Conservation (phyloP, 768 basidiomycete species). For the Trametes sanguinea region DNA sequence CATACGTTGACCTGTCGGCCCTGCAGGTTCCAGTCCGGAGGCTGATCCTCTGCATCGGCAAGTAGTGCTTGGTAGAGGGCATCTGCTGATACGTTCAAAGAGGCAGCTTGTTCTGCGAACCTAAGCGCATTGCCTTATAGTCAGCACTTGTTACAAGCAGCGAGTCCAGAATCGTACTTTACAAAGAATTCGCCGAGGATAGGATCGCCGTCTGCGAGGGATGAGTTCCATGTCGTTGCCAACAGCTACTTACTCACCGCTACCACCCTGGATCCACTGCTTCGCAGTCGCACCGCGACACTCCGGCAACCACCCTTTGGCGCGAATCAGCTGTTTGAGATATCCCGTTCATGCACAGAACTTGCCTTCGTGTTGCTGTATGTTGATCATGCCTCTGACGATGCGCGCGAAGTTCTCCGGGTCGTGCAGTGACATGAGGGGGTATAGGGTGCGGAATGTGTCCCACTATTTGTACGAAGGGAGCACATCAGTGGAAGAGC, state of each 20-base stretch:
- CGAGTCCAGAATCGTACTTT: constrained; percentile 42
- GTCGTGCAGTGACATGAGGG: constrained; percentile 65
- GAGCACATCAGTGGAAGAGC: neutral
- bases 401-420: constrained; percentile 59
- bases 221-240: no score
- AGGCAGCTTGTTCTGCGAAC: constrained; percentile 49
- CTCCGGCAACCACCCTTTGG: constrained; percentile 64
- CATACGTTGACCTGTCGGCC: constrained; percentile 59
- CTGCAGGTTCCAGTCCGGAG: constrained; percentile 63
- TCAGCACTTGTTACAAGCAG: no score
- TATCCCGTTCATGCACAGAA: neutral
- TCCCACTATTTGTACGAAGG: constrained; percentile 49
- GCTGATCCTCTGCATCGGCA: constrained; percentile 58
- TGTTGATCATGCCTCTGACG: constrained; percentile 66
- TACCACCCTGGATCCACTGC: constrained; percentile 64
- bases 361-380: constrained; percentile 63
- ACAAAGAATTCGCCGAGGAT: constrained; percentile 69
- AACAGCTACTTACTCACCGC: constrained; percentile 43
- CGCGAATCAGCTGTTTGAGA: neutral
- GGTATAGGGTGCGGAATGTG: constrained; percentile 62
- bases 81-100: constrained; percentile 48
- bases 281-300: constrained; percentile 56
- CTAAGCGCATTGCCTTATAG: constrained; percentile 32
- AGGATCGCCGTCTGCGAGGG: constrained; percentile 55
- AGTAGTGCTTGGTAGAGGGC: constrained; percentile 59